Percentiles rank a stretch among this genome's conserved stretches.
Evolutionary conservation across 2,329 filamentous ascomycete genomes (phyloP).

Genomic region (Arthrobotrys iridis): DNA sequence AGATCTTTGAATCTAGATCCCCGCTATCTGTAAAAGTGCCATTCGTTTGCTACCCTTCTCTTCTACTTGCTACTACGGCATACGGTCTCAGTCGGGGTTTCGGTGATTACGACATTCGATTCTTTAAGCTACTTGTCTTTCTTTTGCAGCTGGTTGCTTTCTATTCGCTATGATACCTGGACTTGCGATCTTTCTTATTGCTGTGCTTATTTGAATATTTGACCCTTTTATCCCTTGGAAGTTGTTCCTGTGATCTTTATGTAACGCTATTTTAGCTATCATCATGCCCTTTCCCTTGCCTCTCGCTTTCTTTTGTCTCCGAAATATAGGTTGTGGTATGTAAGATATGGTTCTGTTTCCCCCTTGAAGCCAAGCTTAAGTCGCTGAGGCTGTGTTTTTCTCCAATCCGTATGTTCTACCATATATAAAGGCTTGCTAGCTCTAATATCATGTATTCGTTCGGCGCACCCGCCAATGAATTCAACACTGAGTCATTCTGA

Average conservation of each 20-base stretch:
- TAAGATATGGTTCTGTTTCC: neutral
- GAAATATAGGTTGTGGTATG: neutral
- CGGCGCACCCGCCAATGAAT: too few species aligned
- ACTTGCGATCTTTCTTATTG: neutral
- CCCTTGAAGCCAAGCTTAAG: too few species aligned
- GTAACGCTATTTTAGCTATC: neutral
- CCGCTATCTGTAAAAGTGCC: constrained; percentile 20
- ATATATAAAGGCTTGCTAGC: too few species aligned
- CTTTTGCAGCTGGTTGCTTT: neutral
- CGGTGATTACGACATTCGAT: constrained; percentile 6
- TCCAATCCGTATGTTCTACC: too few species aligned
- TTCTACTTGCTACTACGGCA: constrained; percentile 3
- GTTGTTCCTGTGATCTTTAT: neutral
- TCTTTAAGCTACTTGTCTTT: neutral
- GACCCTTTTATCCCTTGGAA: neutral
- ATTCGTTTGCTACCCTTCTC: neutral
- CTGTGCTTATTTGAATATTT: neutral
- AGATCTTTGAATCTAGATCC: neutral
- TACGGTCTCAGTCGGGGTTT: neutral
- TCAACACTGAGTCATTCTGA: too few species aligned
- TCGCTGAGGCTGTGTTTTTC: too few species aligned
- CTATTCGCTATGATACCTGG: constrained; percentile 8
- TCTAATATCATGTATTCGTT: too few species aligned
- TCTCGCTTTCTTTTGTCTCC: neutral
- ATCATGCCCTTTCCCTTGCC: neutral